These are phyloP conservation scores for Mycosphaerella arachidis DNA, from an alignment of 2,329 filamentous ascomycete species.

Conservation along the genomic window DNA sequence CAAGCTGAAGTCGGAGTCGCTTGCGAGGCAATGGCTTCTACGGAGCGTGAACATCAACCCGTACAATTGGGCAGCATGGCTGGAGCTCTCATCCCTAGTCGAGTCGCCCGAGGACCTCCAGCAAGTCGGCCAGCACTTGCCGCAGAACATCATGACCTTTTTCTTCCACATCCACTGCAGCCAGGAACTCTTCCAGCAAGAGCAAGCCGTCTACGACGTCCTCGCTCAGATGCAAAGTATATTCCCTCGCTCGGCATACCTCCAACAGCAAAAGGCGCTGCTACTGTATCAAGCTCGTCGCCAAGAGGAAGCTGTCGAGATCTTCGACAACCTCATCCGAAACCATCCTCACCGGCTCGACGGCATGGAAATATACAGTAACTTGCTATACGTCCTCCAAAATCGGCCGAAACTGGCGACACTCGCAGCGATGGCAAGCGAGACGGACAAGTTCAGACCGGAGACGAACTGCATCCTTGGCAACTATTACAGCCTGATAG, in stretches of 20 bases:
- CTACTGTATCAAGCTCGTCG: conserved; percentile 87
- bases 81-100: conserved; percentile 80
- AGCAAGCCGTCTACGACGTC: conserved; percentile 66
- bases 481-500: conserved; percentile 93
- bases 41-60: conserved; percentile 83
- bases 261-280: conserved; percentile 83
- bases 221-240: conserved; percentile 74
- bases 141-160: conserved; percentile 85
- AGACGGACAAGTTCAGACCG: conserved; percentile 90
- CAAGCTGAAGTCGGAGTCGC: conserved; percentile 83
- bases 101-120: conserved; percentile 74
- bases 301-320: conserved; percentile 52
- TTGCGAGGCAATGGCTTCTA: conserved; percentile 82
- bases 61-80: conserved; percentile 97
- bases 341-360: conserved; percentile 71
- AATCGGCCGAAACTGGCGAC: conserved; percentile 85
- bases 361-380: conserved; percentile 91
- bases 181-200: conserved; percentile 86
- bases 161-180: conserved; percentile 91
- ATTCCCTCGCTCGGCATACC: conserved; percentile 83
- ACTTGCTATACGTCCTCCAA: conserved; percentile 92
- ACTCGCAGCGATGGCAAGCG: conserved; percentile 82
- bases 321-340: conserved; percentile 54
- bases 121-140: conserved; percentile 54
- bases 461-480: conserved; percentile 96